Base-by-base conservation (phyloP, 2,329 filamentous ascomycete genomes). In the Aspergillus sp. region DNA sequence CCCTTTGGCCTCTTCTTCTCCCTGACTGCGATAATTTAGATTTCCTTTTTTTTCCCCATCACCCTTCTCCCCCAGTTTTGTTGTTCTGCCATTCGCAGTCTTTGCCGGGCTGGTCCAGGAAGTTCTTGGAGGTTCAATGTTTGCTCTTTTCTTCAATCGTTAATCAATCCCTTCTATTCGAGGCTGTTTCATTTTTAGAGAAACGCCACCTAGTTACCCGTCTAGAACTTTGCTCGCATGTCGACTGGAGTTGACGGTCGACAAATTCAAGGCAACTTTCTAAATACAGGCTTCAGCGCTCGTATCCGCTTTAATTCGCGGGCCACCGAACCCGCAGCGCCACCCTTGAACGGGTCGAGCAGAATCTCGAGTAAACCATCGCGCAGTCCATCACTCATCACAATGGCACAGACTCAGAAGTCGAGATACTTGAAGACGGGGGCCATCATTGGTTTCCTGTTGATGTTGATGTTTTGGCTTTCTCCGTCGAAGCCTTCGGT, bases 321-420 rank as follows among this genome's bases (percentile, higher is more conserved):
- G 29, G 74, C 75, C 30, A 62, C 64, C 52, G 67, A 62, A 56
- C 61, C 63, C 46, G 48, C 51, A 45, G 55, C 59, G 53, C 67
- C 77, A 53, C 68, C 68, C 37, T 68, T 72, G 58, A 68, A 75
- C 53, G 75, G 76, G 52, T 57, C 67, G 37, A 66, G 70, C 50
- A 63, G 71, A 51, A 70, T 72, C 52, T 49, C 57, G 41, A 58
- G 56, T 34, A 63, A 65, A 50, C 62, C 59, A 39, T 50, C 56
- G 26, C 52, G 58, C 71, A 71, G 61, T 47, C 42, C 44, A 33
- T 58, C 45, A 45, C 42, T 66, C 62, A 65, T 66, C 57, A 71
- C 69, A 54, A 83, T 83, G 80, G 79, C 79, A 56, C 79, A 81
- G 69, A 78, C 75, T 51, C 78, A 81, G 66, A 72, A 78, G 61